phyloP scores from a whole-genome alignment of 2,329 filamentous ascomycete genomes.

The Botryotinia convoluta region DNA sequence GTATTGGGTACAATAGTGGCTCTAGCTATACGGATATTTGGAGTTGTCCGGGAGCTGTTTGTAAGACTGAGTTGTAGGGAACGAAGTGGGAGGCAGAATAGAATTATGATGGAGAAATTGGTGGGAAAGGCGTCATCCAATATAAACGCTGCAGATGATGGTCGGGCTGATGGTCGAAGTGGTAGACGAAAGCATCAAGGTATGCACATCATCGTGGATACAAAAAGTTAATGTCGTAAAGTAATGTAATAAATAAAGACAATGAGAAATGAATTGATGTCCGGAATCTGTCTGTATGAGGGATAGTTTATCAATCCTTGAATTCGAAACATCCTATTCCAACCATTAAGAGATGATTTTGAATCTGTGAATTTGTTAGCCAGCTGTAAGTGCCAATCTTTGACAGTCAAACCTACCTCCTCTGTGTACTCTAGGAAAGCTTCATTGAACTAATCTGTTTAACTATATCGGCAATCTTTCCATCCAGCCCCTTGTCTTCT shows the following conservation, averaged over 20 bases:
- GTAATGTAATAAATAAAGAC: conserved; percentile 7
- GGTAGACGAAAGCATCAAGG: background rate
- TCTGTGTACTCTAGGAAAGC: too few species aligned
- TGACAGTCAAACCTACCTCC: background rate
- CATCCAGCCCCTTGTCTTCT: background rate
- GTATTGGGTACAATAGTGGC: background rate
- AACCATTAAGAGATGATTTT: too few species aligned
- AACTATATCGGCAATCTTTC: background rate
- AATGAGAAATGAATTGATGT: background rate
- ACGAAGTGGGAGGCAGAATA: background rate
- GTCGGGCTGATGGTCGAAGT: background rate
- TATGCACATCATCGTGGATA: background rate
- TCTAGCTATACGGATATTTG: background rate
- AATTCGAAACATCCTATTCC: background rate
- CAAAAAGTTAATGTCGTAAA: background rate
- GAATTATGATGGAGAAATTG: too few species aligned
- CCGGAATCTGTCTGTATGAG: accelerated
- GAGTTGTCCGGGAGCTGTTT: background rate
- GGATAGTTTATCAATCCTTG: background rate
- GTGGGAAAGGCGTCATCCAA: too few species aligned
- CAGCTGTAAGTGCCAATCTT: background rate
- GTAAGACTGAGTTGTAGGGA: background rate
- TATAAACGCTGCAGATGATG: background rate
- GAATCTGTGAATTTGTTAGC: background rate
- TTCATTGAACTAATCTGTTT: background rate